Base-by-base conservation (phyloP, 192 early-diverging fungal genomes). In the Lobosporangium transversale region DNA sequence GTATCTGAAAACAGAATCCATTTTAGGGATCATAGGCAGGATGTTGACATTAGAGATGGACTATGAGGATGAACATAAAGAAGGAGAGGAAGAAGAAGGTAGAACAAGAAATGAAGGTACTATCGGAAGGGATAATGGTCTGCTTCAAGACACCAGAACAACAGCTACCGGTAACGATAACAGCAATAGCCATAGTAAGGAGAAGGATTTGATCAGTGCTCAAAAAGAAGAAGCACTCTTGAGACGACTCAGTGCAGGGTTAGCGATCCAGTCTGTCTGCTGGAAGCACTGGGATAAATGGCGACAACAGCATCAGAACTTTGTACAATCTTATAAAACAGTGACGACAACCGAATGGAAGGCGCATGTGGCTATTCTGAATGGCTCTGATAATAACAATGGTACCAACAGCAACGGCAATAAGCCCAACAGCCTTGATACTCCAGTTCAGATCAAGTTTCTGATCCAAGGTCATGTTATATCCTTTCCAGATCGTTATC, bases 41-140 rank as follows among this genome's bases (percentile, higher is more conserved):
- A 76, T 76, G 73, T 24, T 76, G 36, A 76, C 73, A 1, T 59
- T 76, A 1, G 73, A 76, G 53, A 56, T 76, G 47, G 63, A 76
- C 20, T 76, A 62, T 27, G 62, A 61, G 15, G 52, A 23, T 2
- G 45, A 51, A 27, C 33, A 35, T 35, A 40, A 29, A 31, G 37
- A 57, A 29, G 4, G 18, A 10, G 53, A 27, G 1, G 54, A 1
- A 10, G 14, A 54, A 12, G 52, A 53, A 27, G 27, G 11, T 18
- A n/a, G n/a, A n/a, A n/a, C n/a, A n/a, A n/a, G n/a, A n/a, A n/a
- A n/a, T n/a, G n/a, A n/a, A n/a, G n/a, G n/a, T n/a, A n/a, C n/a
- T n/a, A n/a, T n/a, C n/a, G n/a, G n/a, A n/a, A n/a, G n/a, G n/a
- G n/a, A n/a, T n/a, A n/a, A n/a, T n/a, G n/a, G n/a, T n/a, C n/a